Percentiles rank a stretch among this genome's conserved stretches.
phyloP scores from a whole-genome alignment of 768 basidiomycete genomes.

The Gelatoporia subvermispora region DNA sequence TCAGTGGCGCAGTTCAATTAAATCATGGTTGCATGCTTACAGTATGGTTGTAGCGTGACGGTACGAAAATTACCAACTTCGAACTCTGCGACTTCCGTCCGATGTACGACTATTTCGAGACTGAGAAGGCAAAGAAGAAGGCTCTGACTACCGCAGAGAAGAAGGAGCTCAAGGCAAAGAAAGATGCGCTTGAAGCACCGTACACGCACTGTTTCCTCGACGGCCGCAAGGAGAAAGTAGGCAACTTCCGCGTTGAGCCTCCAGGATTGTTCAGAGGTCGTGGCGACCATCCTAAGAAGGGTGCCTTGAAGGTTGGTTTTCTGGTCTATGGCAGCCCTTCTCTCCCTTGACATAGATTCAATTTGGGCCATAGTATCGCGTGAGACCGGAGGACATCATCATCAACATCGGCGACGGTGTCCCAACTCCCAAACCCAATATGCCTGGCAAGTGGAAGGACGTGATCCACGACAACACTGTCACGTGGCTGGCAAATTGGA shows the following conservation, averaged over 20 bases:
- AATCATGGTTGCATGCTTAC: slow-evolving; percentile 4
- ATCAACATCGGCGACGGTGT: slow-evolving; percentile 84
- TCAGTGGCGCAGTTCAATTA: slow-evolving; percentile 34
- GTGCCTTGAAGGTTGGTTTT: slow-evolving; percentile 87
- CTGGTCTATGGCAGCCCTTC: no score
- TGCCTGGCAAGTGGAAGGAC: slow-evolving; percentile 87
- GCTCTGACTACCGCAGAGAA: slow-evolving; percentile 79
- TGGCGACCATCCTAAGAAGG: slow-evolving; percentile 98
- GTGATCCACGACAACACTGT: slow-evolving; percentile 92
- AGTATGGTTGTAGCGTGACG: slow-evolving; percentile 47
- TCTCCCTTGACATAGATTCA: no score
- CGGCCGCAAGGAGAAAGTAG: slow-evolving; percentile 95
- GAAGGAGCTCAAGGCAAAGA: slow-evolving; percentile 83
- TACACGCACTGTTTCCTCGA: slow-evolving; percentile 87
- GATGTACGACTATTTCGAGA: slow-evolving; percentile 90
- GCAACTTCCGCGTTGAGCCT: slow-evolving; percentile 97
- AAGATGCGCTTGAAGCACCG: slow-evolving; percentile 78
- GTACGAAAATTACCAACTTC: slow-evolving; percentile 69
- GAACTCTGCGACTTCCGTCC: slow-evolving; percentile 89
- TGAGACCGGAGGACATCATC: slow-evolving; percentile 92
- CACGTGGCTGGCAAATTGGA: slow-evolving; percentile 99
- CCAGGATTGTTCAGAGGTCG: slow-evolving; percentile 98
- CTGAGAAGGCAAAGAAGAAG: slow-evolving; percentile 92
- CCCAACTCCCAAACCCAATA: slow-evolving; percentile 80
- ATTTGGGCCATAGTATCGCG: slow-evolving; percentile 85